Conservation (phyloP, 805 yeast species). For the Isabelozyma heimii region DNA sequence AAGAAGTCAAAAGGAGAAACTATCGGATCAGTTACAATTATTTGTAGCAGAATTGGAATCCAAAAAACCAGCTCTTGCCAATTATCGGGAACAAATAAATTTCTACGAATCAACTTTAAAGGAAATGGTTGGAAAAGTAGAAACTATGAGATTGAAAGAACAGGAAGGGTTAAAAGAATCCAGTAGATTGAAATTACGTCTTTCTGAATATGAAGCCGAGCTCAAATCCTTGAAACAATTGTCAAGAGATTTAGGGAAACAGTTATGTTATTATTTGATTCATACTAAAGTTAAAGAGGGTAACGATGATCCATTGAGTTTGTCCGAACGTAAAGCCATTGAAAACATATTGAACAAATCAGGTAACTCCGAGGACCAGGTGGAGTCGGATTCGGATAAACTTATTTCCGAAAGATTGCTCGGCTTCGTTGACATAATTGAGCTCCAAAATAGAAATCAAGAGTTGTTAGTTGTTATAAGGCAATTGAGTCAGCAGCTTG, state of each 20-base stretch:
- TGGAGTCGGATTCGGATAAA: slow-evolving; percentile 65
- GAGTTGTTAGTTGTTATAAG: slow-evolving; percentile 69
- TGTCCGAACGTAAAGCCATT: slow-evolving; percentile 63
- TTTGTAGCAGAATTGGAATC: slow-evolving; percentile 75
- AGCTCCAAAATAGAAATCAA: slow-evolving; percentile 71
- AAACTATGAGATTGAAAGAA: slow-evolving; percentile 50
- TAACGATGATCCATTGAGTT: slow-evolving; percentile 59
- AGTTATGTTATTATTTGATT: slow-evolving; percentile 70
- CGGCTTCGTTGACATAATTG: slow-evolving; percentile 62
- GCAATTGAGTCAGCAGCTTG: slow-evolving; percentile 68
- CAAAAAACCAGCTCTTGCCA: slow-evolving; percentile 70
- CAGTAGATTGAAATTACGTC: slow-evolving; percentile 26
- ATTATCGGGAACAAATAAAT: slow-evolving; percentile 56
- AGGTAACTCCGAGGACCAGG: slow-evolving; percentile 18
- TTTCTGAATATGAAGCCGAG: slow-evolving; percentile 47
- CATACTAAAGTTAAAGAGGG: slow-evolving; percentile 59
- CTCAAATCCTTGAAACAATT: slow-evolving; percentile 50
- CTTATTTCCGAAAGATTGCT: slow-evolving; percentile 74
- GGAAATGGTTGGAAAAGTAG: slow-evolving; percentile 52
- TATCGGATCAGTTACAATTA: slow-evolving; percentile 67
- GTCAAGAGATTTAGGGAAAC: slow-evolving; percentile 74
- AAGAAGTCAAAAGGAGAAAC: slow-evolving; percentile 63
- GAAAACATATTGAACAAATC: slow-evolving; percentile 48
- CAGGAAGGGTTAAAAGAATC: slow-evolving; percentile 41
- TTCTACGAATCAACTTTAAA: slow-evolving; percentile 57